Evolutionary conservation across 2,329 filamentous ascomycete genomes (phyloP).

Genomic region (Drechslerella dactyloides): DNA sequence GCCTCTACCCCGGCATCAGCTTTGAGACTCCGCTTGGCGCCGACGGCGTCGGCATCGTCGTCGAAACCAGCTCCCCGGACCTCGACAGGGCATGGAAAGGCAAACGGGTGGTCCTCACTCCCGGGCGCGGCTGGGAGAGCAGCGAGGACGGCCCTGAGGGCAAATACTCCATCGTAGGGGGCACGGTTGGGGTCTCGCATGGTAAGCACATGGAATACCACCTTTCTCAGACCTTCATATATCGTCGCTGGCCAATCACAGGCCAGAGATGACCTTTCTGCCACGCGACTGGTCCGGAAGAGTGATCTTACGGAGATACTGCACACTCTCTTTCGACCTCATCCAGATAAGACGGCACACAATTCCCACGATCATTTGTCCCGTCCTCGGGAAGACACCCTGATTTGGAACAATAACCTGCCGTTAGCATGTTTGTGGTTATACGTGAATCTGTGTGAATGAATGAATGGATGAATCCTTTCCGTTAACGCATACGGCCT

Average conservation of each 20-base stretch:
- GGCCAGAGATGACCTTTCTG: slow-evolving; percentile 36
- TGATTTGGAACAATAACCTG: slow-evolving; percentile 33
- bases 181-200: slow-evolving; percentile 66
- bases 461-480: slow-evolving; percentile 28
- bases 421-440: slow-evolving; percentile 23
- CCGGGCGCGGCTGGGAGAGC: slow-evolving; percentile 77
- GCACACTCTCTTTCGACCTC: slow-evolving; percentile 4
- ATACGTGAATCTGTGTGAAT: too few species aligned
- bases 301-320: slow-evolving; percentile 30
- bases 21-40: slow-evolving; percentile 77
- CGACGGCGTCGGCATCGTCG: slow-evolving; percentile 80
- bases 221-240: slow-evolving; percentile 4
- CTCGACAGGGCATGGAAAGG: slow-evolving; percentile 65
- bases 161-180: slow-evolving; percentile 71
- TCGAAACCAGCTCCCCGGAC: slow-evolving; percentile 66
- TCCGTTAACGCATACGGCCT: slow-evolving; percentile 11
- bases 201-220: slow-evolving; percentile 37
- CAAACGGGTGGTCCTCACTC: slow-evolving; percentile 78
- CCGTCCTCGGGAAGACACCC: slow-evolving; percentile 41
- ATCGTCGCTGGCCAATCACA: slow-evolving; percentile 26
- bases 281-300: slow-evolving; percentile 50
- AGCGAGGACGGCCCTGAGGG: slow-evolving; percentile 75
- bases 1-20: slow-evolving; percentile 84
- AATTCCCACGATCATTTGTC: slow-evolving; percentile 5
- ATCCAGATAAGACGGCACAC: slow-evolving; percentile 42